These are phyloP conservation scores for Parastagonospora avenae DNA, from an alignment of 2,329 filamentous ascomycete genomes.

Conservation along the genomic window DNA sequence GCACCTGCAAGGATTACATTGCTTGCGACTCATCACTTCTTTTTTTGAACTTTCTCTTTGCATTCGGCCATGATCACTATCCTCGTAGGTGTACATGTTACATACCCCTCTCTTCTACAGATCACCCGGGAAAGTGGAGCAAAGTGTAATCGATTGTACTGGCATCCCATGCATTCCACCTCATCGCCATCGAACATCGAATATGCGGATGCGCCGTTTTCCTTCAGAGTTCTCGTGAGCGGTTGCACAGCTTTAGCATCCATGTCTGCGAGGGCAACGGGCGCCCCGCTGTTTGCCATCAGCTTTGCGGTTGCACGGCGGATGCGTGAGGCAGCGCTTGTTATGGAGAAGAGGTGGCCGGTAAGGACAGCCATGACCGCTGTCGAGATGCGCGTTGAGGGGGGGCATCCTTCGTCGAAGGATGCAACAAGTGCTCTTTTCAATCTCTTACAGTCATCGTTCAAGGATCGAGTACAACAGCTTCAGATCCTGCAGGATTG, in stretches of 20 bases:
- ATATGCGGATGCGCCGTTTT: constrained; percentile 8
- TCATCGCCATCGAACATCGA: constrained; percentile 18
- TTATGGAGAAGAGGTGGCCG: constrained; percentile 12
- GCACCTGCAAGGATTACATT: constrained; percentile 44
- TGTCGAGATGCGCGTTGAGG: not conserved
- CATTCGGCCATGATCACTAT: not conserved
- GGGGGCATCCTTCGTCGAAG: no score
- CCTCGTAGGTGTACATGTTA: no score
- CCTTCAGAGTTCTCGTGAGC: constrained; percentile 12
- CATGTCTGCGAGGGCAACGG: constrained; percentile 11
- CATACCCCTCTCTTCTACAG: no score
- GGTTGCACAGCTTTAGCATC: constrained; percentile 14
- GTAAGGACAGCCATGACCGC: not conserved
- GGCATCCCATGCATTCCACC: constrained; percentile 41
- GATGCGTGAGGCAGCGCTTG: constrained; percentile 19
- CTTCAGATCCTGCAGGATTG: not conserved
- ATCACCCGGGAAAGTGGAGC: no score
- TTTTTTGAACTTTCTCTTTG: not conserved
- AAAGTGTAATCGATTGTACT: not conserved
- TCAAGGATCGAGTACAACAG: not conserved
- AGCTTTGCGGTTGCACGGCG: constrained; percentile 10
- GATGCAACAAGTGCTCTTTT: not conserved
- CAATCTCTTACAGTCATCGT: not conserved
- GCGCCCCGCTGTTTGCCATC: constrained; percentile 5
- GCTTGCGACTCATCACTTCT: not conserved